phyloP scores from a whole-genome alignment of 2,329 filamentous ascomycete genomes.

The Didymella glomerata region DNA sequence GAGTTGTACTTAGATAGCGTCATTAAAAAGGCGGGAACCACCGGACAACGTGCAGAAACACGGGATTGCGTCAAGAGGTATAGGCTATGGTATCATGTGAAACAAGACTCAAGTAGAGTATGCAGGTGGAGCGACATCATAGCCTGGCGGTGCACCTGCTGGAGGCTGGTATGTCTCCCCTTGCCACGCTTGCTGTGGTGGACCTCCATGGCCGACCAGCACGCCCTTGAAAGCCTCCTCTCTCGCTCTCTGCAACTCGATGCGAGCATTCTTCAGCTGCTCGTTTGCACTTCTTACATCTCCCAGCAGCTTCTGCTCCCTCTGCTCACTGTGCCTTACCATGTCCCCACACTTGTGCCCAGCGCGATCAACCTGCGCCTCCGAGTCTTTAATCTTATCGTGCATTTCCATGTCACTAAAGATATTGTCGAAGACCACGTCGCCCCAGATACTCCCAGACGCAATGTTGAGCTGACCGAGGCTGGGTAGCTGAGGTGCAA shows the following conservation, averaged over 20 bases:
- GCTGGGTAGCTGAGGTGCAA: slow-evolving; percentile 51
- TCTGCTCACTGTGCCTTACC: slow-evolving; percentile 47
- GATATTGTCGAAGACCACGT: slow-evolving; percentile 66
- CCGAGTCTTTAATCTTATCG: slow-evolving; percentile 60
- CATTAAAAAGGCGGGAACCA: neutral
- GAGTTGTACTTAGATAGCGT: neutral
- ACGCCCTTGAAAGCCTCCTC: slow-evolving; percentile 54
- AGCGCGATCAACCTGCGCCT: slow-evolving; percentile 42
- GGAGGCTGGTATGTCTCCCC: slow-evolving; percentile 7
- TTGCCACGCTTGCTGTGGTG: neutral
- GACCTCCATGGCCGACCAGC: slow-evolving; percentile 23
- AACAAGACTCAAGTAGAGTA: slow-evolving; percentile 3
- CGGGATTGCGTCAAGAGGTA: neutral
- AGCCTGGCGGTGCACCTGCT: slow-evolving; percentile 5
- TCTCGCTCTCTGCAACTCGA: slow-evolving; percentile 57
- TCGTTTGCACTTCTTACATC: slow-evolving; percentile 44
- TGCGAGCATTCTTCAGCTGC: slow-evolving; percentile 40
- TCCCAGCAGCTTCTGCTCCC: slow-evolving; percentile 31
- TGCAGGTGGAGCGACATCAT: slow-evolving; percentile 15
- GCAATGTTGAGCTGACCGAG: slow-evolving; percentile 56
- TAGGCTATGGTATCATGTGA: neutral
- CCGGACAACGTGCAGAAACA: neutral
- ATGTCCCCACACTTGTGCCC: slow-evolving; percentile 41
- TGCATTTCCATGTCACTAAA: slow-evolving; percentile 63
- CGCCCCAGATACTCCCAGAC: slow-evolving; percentile 58